A percentile compares a stretch with the other conserved stretches of the same genome.
Evolutionary conservation across 306 rosid genomes (phyloP).

Genomic region (Hippophae gyantsensis): DNA sequence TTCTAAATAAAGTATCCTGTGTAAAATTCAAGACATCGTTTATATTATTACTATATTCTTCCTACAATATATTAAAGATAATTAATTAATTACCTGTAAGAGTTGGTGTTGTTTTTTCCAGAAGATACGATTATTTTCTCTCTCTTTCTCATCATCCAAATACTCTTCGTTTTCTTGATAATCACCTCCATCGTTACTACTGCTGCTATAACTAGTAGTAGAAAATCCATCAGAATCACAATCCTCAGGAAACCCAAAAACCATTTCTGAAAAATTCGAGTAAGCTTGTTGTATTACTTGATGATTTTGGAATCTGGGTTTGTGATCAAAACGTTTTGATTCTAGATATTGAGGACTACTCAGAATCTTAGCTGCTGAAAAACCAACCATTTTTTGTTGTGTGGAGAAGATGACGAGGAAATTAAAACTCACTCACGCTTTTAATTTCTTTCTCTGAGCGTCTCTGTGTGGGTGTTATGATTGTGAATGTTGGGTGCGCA

Average conservation of each 20-base stretch:
- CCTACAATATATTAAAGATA: neutral
- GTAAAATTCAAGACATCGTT: neutral
- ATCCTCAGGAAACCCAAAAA: constrained; percentile 51
- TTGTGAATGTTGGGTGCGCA: neutral
- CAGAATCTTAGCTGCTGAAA: constrained; percentile 11
- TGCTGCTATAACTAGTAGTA: constrained; percentile 18
- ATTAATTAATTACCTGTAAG: constrained; percentile 35
- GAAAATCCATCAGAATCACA: constrained; percentile 12
- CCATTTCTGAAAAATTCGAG: constrained; percentile 27
- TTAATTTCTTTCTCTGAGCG: neutral
- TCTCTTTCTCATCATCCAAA: constrained; percentile 22
- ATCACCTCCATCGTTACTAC: constrained; percentile 21
- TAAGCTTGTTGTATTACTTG: too few relatives aligned
- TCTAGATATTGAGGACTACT: constrained; percentile 5
- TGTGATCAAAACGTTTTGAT: neutral
- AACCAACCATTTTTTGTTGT: too few relatives aligned
- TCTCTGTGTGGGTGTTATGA: too few relatives aligned
- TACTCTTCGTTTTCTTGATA: constrained; percentile 28
- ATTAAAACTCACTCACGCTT: too few relatives aligned
- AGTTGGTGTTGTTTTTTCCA: constrained; percentile 68
- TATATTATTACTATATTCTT: too few relatives aligned
- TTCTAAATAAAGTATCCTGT: constrained; percentile 46
- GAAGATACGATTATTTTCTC: constrained; percentile 14
- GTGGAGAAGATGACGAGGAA: too few relatives aligned
- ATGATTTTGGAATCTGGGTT: neutral